Evolutionary conservation across 2,329 filamentous ascomycete genomes (phyloP).

Genomic region (Myriangium duriaei): DNA sequence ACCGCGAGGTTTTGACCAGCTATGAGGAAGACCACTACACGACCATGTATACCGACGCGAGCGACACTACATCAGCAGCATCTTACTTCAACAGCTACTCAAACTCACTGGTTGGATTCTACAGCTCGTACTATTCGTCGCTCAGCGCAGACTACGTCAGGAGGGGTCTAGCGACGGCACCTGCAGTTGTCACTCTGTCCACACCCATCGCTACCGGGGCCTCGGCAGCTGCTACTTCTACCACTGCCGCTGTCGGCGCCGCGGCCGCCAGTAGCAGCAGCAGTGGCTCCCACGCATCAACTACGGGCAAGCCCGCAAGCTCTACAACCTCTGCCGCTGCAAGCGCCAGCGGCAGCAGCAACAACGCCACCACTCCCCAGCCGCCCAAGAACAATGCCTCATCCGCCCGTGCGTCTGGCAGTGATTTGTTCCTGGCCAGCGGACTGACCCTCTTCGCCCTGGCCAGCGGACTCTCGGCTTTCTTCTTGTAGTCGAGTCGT

Average conservation of each 20-base stretch:
- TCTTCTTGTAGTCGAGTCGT: not conserved
- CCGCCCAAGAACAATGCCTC: not conserved
- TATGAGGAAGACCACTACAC: not conserved
- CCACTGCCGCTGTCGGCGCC: too few relatives aligned
- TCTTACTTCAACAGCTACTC: not conserved
- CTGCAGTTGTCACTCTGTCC: not conserved
- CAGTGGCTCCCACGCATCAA: not conserved
- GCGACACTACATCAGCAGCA: not conserved
- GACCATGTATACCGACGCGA: not conserved
- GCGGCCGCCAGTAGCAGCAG: not conserved
- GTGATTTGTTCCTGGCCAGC: not conserved
- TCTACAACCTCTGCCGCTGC: not conserved
- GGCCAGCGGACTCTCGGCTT: not conserved
- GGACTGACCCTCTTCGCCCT: not conserved
- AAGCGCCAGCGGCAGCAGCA: not conserved
- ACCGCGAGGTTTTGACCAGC: not conserved
- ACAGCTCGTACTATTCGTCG: not conserved
- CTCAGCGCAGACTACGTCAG: not conserved
- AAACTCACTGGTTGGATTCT: not conserved
- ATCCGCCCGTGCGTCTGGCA: not conserved
- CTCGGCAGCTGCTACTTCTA: too few relatives aligned
- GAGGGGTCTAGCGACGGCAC: not conserved
- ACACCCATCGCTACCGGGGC: not conserved
- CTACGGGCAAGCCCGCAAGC: not conserved
- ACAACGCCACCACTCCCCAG: not conserved